phyloP scores from a whole-genome alignment of 257 asterid genomes.

The Rubia yunnanensis region DNA sequence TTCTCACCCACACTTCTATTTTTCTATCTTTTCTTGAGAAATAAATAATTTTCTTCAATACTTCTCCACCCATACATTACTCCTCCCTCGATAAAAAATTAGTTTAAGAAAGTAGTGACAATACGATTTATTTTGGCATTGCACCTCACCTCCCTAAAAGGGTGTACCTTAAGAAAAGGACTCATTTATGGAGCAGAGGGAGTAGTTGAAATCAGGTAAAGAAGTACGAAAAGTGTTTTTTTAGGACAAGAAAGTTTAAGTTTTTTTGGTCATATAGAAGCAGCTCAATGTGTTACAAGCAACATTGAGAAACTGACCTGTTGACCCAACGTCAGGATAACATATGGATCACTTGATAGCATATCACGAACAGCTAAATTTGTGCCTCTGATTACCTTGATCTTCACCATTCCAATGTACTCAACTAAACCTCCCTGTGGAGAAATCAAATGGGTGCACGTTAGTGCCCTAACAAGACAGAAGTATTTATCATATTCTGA shows the following conservation, averaged over 20 bases:
- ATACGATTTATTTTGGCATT: neutral
- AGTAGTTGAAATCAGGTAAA: neutral
- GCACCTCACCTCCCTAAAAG: neutral
- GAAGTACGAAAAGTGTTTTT: neutral
- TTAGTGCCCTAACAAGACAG: neutral
- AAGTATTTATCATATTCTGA: neutral
- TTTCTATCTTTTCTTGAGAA: too few relatives aligned
- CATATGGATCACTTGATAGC: slow-evolving; percentile 95
- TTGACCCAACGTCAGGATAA: slow-evolving; percentile 69
- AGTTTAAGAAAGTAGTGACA: too few relatives aligned
- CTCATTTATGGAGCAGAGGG: too few relatives aligned
- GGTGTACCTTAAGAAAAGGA: neutral
- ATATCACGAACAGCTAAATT: slow-evolving; percentile 88
- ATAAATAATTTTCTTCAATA: too few relatives aligned
- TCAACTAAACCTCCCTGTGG: slow-evolving; percentile 91
- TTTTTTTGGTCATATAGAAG: neutral
- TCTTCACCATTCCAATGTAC: slow-evolving; percentile 79
- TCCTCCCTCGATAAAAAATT: too few relatives aligned
- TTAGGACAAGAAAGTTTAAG: neutral
- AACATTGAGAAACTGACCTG: slow-evolving; percentile 44
- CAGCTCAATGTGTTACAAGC: neutral
- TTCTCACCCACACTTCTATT: too few relatives aligned
- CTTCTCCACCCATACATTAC: too few relatives aligned
- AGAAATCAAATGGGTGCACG: slow-evolving; percentile 16
- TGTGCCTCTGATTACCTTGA: slow-evolving; percentile 67